Percentiles rank a stretch among this genome's conserved stretches.
Conservation (phyloP, 164 flowering plant species). For the Warburgia ugandensis region DNA sequence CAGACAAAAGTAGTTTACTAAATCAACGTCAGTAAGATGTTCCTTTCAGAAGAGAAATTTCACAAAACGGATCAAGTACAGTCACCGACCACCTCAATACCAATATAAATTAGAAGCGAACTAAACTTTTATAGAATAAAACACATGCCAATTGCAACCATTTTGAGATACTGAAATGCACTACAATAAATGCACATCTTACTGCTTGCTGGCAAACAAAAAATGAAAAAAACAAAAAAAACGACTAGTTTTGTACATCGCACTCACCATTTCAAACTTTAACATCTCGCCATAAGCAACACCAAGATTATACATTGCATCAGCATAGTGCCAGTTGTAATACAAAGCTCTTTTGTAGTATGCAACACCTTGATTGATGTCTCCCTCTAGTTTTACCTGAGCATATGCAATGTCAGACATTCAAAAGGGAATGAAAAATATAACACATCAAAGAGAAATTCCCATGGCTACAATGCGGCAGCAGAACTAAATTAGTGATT, state of each 20-base stretch:
- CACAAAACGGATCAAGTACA: too few species aligned
- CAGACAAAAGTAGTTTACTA: conserved; percentile 11
- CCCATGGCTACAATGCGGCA: too few species aligned
- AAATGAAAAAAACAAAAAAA: not conserved
- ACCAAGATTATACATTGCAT: conserved; percentile 99
- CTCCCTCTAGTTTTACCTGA: conserved; percentile 97
- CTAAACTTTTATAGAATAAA: too few species aligned
- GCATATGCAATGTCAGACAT: conserved; percentile 7
- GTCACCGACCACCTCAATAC: too few species aligned
- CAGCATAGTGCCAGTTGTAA: conserved; percentile 99
- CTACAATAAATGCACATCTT: too few species aligned
- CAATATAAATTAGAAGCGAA: too few species aligned
- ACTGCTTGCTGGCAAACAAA: not conserved
- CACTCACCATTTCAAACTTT: conserved; percentile 88
- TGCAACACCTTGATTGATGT: conserved; percentile 82
- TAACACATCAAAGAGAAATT: too few species aligned
- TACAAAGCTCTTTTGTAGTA: conserved; percentile 91
- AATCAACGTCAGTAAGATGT: conserved; percentile 2
- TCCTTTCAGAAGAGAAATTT: conserved; percentile 1
- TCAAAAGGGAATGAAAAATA: not conserved
- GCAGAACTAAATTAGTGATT: too few species aligned
- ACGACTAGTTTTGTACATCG: not conserved
- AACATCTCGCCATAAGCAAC: conserved; percentile 99
- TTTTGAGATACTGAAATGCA: too few species aligned
- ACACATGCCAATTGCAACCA: too few species aligned